Percentiles rank a stretch among this genome's conserved stretches.
phyloP scores from a whole-genome alignment of 1,284 basidiomycete species.

The Ustilago crameri region DNA sequence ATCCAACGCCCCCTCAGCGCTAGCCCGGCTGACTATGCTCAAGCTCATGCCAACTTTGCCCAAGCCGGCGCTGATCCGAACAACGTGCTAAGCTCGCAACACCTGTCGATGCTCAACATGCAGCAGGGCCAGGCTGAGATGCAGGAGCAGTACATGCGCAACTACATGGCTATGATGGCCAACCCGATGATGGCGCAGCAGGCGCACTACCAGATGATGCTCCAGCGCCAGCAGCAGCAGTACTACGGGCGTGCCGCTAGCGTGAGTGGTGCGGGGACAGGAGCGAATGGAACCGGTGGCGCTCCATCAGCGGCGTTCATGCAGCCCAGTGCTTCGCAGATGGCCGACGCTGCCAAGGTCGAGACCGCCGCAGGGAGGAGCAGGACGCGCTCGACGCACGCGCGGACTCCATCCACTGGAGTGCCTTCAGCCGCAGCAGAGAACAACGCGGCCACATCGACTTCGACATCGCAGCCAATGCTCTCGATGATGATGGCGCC shows the following conservation, averaged over 20 bases:
- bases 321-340: constrained; percentile 18
- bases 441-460: constrained; percentile 2
- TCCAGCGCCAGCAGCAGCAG: constrained; percentile 46
- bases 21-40: background rate
- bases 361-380: background rate
- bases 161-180: constrained; percentile 53
- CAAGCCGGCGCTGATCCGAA: constrained; percentile 3
- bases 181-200: constrained; percentile 47
- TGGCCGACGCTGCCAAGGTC: background rate
- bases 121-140: constrained; percentile 41
- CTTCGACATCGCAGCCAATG: constrained; percentile 27
- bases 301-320: constrained; percentile 43
- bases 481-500: constrained; percentile 53
- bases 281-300: constrained; percentile 26
- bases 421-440: background rate
- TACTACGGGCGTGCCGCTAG: constrained; percentile 37
- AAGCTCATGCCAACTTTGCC: background rate
- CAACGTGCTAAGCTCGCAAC: constrained; percentile 20
- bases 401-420: constrained; percentile 17
- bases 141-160: constrained; percentile 50
- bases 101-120: constrained; percentile 33
- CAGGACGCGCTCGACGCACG: constrained; percentile 2
- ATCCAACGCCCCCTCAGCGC: constrained; percentile 27
- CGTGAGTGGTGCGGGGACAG: constrained; percentile 25
- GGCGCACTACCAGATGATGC: constrained; percentile 48